These are phyloP conservation scores for Verticillium alfalfae DNA, from an alignment of 2,329 filamentous ascomycete genomes.

Conservation along the genomic window DNA sequence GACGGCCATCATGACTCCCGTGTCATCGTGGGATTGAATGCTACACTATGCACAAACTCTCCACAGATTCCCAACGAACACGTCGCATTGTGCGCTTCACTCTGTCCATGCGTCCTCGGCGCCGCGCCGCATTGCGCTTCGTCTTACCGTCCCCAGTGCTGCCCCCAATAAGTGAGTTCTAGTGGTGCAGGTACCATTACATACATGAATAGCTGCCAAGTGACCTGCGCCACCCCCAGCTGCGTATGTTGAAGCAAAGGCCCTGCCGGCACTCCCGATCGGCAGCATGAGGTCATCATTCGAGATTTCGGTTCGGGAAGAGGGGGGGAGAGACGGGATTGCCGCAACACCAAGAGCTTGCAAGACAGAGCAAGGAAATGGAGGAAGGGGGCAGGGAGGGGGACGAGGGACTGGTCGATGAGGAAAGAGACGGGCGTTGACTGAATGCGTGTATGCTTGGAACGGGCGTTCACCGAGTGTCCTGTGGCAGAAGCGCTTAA, in stretches of 20 bases:
- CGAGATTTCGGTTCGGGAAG: background rate
- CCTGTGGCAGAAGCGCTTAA: background rate
- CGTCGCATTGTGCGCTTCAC: too few species aligned
- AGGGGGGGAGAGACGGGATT: background rate
- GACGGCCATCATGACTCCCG: background rate
- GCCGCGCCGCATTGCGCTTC: too few species aligned
- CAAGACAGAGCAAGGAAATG: too few species aligned
- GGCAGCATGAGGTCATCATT: background rate
- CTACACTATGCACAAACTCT: background rate
- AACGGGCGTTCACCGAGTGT: background rate
- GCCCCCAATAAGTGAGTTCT: too few species aligned
- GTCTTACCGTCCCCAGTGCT: too few species aligned
- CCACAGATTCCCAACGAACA: background rate
- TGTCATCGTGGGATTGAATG: too few species aligned
- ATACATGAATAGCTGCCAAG: background rate
- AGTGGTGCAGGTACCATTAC: too few species aligned
- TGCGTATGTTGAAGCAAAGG: background rate
- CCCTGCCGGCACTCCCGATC: background rate
- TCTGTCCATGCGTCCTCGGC: too few species aligned
- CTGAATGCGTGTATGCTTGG: background rate
- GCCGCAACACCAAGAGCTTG: too few species aligned
- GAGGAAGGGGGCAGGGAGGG: background rate
- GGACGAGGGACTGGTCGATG: background rate
- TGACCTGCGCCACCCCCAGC: background rate
- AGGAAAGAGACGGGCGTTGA: background rate